Evolutionary conservation across 257 asterid genomes (phyloP), one percentile per base, ranked within the genome.

Genomic region (Nicotiana noctiflora): DNA sequence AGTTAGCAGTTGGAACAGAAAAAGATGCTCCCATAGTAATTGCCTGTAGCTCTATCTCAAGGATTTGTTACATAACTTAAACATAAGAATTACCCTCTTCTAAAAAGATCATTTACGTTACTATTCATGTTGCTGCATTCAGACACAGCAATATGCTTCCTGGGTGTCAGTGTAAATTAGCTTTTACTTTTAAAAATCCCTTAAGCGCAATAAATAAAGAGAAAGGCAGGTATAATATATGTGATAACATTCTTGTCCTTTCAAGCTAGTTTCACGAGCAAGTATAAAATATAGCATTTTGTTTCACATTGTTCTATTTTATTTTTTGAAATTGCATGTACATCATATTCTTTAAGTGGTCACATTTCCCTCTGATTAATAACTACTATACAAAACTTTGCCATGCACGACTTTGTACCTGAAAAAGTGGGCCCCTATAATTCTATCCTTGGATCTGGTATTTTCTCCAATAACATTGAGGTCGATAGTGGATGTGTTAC

Each of bases 341-440:
- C 6, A 2, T 27, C 78, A 23, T 46, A 6, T 17, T 46, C 44
- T 46, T 72, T 49, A 7, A 49, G 61, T 72, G 40, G 21, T 72
- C 60, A 72, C 13, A 23, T 23, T 72, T 49, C 11, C 34, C 55
- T 51, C 78, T 23, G 4, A 72, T 72, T 72, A 46, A 8, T 72
- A 59, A 72, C 61, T 12, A 72, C 61, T 13, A 14, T 46, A 72
- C 40, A 72, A 49, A 72, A 72, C 40, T 7, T 72, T 72, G 8
- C 4, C 78, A 49, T 72, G 44, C 40, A 72, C 23, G 25, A 23
- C 61, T 49, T 72, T 21, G 25, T 81, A 96, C 99, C 99, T 96
- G 94, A 96, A 96, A 88, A 96, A 96, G 88, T 96, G 98, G 77
- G 99, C 99, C 76, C 99, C 99, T 80, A 96, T 86, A 59, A 96